These are phyloP conservation scores for Myochromella boudieri DNA, from an alignment of 768 basidiomycete species.

Conservation along the genomic window DNA sequence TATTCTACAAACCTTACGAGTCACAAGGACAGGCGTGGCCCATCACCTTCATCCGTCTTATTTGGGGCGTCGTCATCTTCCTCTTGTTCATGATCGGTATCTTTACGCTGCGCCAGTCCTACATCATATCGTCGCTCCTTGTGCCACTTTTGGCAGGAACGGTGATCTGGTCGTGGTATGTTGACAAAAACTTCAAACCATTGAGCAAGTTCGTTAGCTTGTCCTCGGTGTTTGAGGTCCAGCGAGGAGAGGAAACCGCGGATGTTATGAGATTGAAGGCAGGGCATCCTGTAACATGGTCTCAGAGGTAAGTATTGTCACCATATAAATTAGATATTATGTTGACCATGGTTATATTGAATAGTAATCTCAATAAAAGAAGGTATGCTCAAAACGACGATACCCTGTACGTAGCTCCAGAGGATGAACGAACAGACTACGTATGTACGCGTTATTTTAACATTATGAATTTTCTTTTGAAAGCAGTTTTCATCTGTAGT, in stretches of 20 bases:
- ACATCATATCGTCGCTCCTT: constrained; percentile 53
- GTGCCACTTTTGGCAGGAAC: constrained; percentile 78
- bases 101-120: constrained; percentile 64
- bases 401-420: constrained; percentile 91
- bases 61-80: constrained; percentile 92
- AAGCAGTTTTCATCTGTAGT: constrained; percentile 42
- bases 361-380: constrained; percentile 78
- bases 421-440: constrained; percentile 91
- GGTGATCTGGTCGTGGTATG: constrained; percentile 78
- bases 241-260: constrained; percentile 83
- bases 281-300: constrained; percentile 86
- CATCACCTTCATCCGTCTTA: constrained; percentile 87
- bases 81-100: constrained; percentile 96
- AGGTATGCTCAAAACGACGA: constrained; percentile 94
- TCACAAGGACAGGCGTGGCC: constrained; percentile 98
- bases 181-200: constrained; percentile 63
- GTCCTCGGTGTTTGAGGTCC: constrained; percentile 85
- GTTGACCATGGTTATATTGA: constrained; percentile 1
- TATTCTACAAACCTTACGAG: constrained; percentile 99
- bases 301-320: constrained; percentile 65
- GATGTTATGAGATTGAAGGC: constrained; percentile 73
- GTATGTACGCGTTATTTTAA: constrained; percentile 34
- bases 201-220: constrained; percentile 83
- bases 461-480: background rate
- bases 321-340: background rate